A percentile compares a stretch with the other conserved stretches of the same genome.
phyloP scores from a whole-genome alignment of 805 yeast genomes.

The Lipomyces chichibuensis region DNA sequence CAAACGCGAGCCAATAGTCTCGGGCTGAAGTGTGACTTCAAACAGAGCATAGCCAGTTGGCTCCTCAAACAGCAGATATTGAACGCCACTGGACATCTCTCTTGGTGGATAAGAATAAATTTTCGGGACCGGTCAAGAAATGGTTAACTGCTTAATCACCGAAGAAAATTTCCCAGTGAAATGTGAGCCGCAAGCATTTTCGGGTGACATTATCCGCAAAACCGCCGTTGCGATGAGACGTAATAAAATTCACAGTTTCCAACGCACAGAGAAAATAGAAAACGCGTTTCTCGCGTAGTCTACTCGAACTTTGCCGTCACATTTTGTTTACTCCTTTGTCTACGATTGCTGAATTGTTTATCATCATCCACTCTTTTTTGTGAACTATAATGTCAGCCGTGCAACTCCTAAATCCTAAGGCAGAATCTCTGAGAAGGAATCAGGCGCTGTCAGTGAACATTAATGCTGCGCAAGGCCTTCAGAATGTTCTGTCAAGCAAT shows the following conservation, averaged over 20 bases:
- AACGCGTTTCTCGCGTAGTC: neutral
- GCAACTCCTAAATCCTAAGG: slow-evolving; percentile 93
- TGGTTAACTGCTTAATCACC: neutral
- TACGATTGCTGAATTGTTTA: neutral
- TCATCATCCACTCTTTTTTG: neutral
- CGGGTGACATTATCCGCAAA: neutral
- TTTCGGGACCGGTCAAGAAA: neutral
- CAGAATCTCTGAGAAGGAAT: slow-evolving; percentile 92
- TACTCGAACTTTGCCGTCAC: neutral
- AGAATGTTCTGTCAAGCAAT: slow-evolving; percentile 86
- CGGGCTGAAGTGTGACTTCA: slow-evolving; percentile 91
- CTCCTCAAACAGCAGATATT: slow-evolving; percentile 94
- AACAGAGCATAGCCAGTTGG: slow-evolving; percentile 98
- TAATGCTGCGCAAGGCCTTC: slow-evolving; percentile 95
- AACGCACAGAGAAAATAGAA: neutral
- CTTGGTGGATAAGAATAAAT: neutral
- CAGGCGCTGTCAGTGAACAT: slow-evolving; percentile 96
- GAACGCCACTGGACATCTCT: slow-evolving; percentile 51
- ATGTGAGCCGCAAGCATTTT: neutral
- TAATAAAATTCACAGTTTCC: neutral
- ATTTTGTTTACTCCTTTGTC: neutral
- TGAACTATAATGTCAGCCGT: slow-evolving; percentile 31
- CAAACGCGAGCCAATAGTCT: slow-evolving; percentile 86
- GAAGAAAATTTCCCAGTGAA: neutral
- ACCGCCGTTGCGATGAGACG: neutral